Percentiles rank a stretch among this genome's conserved stretches.
These are phyloP conservation scores for Hyaloscypha variabilis DNA, from an alignment of 495 filamentous ascomycete genomes.

Conservation along the genomic window DNA sequence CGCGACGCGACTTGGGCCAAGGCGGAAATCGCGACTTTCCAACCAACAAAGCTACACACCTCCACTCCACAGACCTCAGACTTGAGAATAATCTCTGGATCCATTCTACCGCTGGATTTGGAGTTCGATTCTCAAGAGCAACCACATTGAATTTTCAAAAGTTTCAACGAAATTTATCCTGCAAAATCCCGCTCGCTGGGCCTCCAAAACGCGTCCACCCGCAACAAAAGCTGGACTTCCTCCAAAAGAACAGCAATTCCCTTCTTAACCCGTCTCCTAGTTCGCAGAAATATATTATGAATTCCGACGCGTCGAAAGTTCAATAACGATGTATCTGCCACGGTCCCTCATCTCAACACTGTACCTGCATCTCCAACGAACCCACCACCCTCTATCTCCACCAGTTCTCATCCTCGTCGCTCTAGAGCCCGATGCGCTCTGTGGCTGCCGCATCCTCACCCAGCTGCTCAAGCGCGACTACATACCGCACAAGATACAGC, in stretches of 20 bases:
- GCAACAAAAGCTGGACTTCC: neutral
- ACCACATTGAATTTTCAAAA: neutral
- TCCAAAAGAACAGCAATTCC: neutral
- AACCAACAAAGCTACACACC: neutral
- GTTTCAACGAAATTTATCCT: neutral
- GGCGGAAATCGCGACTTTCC: neutral
- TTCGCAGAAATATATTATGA: constrained; percentile 14
- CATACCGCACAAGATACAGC: constrained; percentile 97
- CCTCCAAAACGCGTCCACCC: constrained; percentile 1
- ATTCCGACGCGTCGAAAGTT: constrained; percentile 20
- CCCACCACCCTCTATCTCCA: constrained; percentile 80
- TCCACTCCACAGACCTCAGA: neutral
- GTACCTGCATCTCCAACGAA: constrained; percentile 82
- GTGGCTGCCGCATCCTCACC: constrained; percentile 92
- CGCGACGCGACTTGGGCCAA: neutral
- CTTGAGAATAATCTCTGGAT: neutral
- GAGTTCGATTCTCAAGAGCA: neutral
- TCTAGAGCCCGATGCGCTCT: constrained; percentile 93
- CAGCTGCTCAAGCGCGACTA: constrained; percentile 92
- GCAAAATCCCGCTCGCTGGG: neutral
- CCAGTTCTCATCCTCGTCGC: constrained; percentile 92
- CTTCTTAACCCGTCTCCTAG: neutral
- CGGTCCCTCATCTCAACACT: constrained; percentile 85
- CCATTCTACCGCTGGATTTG: neutral
- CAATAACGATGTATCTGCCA: constrained; percentile 83